Conservation (phyloP, 2,329 filamentous ascomycete species). For the Harringtonia aguacate region DNA sequence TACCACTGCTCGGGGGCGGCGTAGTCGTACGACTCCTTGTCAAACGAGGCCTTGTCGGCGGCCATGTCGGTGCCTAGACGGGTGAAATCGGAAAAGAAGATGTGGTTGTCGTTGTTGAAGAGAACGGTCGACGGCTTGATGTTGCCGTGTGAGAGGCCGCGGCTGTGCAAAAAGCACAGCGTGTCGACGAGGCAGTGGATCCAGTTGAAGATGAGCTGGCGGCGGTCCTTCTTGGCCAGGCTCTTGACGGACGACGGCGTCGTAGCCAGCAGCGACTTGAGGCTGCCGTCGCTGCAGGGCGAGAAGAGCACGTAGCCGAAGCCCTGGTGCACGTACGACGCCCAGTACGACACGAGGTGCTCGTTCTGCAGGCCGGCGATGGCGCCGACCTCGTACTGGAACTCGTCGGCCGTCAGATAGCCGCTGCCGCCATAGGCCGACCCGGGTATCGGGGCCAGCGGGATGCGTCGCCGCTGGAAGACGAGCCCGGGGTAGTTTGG, state of each 20-base stretch:
- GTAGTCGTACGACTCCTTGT: slow-evolving; percentile 63
- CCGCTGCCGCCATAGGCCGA: slow-evolving; percentile 22
- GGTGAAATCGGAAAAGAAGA: slow-evolving; percentile 56
- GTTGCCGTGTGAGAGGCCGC: slow-evolving; percentile 52
- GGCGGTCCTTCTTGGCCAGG: slow-evolving; percentile 47
- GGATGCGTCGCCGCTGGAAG: slow-evolving; percentile 47
- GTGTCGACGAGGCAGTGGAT: slow-evolving; percentile 63
- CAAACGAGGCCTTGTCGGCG: slow-evolving; percentile 39
- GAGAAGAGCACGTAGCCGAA: slow-evolving; percentile 56
- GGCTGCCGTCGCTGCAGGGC: slow-evolving; percentile 54
- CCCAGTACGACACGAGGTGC: slow-evolving; percentile 61
- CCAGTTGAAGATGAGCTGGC: slow-evolving; percentile 58
- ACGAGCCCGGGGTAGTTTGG: slow-evolving; percentile 47
- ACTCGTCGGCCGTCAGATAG: slow-evolving; percentile 38
- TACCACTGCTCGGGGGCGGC: slow-evolving; percentile 58
- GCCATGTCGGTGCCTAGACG: slow-evolving; percentile 32
- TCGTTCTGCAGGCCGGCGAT: slow-evolving; percentile 51
- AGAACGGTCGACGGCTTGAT: slow-evolving; percentile 63
- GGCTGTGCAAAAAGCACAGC: slow-evolving; percentile 54
- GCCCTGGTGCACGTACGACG: slow-evolving; percentile 56
- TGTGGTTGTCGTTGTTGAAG: slow-evolving; percentile 52
- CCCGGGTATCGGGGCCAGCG: slow-evolving; percentile 27
- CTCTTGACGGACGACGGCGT: slow-evolving; percentile 52
- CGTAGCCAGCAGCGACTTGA: slow-evolving; percentile 56
- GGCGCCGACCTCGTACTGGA: slow-evolving; percentile 48